Percentiles rank a stretch among this genome's conserved stretches.
Evolutionary conservation across 768 basidiomycete genomes (phyloP).

Genomic region (Podaxis sp.): DNA sequence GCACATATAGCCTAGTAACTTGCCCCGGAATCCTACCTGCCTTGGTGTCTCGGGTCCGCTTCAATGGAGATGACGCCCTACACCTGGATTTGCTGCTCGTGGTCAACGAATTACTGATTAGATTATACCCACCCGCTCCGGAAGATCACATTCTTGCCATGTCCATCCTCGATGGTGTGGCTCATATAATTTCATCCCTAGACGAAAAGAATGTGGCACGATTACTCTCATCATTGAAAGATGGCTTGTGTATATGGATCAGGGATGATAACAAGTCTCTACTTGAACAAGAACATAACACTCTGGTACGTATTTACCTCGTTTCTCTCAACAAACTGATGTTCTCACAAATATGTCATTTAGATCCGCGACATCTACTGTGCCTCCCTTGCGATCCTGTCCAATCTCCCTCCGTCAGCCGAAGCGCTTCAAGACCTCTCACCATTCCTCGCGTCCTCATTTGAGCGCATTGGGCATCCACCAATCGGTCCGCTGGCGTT

Average conservation of each 20-base stretch:
- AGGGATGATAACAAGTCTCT: constrained; percentile 43
- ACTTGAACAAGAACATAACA: constrained; percentile 43
- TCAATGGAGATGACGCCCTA: neutral
- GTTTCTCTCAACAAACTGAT: neutral
- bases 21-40: neutral
- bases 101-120: constrained; percentile 30
- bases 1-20: neutral
- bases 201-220: constrained; percentile 29
- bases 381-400: constrained; percentile 39
- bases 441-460: constrained; percentile 50
- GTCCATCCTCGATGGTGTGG: constrained; percentile 35
- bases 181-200: constrained; percentile 30
- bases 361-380: constrained; percentile 45
- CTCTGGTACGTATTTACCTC: constrained; percentile 38
- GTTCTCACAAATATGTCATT: neutral
- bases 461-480: constrained; percentile 44
- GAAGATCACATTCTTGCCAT: constrained; percentile 26
- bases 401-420: constrained; percentile 36
- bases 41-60: constrained; percentile 1
- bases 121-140: constrained; percentile 33
- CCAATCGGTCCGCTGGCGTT: constrained; percentile 55
- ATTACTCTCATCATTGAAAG: constrained; percentile 36
- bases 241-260: constrained; percentile 52
- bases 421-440: constrained; percentile 41
- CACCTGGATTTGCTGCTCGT: constrained; percentile 24